phyloP scores from a whole-genome alignment of 768 basidiomycete genomes.

The Suillus placidus region DNA sequence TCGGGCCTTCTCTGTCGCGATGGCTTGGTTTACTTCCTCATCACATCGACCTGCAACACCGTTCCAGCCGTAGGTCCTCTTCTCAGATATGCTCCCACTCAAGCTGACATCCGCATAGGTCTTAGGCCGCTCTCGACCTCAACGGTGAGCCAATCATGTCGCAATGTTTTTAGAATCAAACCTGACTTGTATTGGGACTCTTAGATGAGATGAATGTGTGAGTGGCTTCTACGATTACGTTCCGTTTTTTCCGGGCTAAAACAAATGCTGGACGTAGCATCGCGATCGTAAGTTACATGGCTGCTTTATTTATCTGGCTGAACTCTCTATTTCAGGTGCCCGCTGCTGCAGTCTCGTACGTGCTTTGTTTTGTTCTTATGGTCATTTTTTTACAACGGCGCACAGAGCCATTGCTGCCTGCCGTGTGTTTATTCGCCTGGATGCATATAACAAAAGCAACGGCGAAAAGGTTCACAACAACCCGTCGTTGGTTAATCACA shows the following conservation, averaged over 20 bases:
- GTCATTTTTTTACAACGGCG: constrained; percentile 7
- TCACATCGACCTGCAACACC: constrained; percentile 66
- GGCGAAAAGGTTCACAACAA: constrained; percentile 2
- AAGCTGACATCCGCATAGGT: constrained; percentile 38
- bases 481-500: background rate
- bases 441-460: constrained; percentile 48
- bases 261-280: constrained; percentile 39
- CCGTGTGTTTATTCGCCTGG: constrained; percentile 67
- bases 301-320: constrained; percentile 17
- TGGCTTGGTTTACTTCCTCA: constrained; percentile 68
- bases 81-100: constrained; percentile 10
- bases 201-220: constrained; percentile 66
- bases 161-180: constrained; percentile 1
- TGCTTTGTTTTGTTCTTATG: constrained; percentile 8
- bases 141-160: constrained; percentile 47
- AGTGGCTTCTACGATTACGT: constrained; percentile 27
- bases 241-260: background rate
- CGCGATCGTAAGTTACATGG: constrained; percentile 44
- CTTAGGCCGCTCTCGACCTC: constrained; percentile 58
- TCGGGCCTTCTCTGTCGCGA: constrained; percentile 75
- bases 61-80: constrained; percentile 62
- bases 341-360: constrained; percentile 66
- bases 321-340: constrained; percentile 47
- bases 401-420: constrained; percentile 60
- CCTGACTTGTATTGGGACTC: constrained; percentile 14